Conservation (phyloP, 1,284 basidiomycete genomes). For the Boletus sp. region DNA sequence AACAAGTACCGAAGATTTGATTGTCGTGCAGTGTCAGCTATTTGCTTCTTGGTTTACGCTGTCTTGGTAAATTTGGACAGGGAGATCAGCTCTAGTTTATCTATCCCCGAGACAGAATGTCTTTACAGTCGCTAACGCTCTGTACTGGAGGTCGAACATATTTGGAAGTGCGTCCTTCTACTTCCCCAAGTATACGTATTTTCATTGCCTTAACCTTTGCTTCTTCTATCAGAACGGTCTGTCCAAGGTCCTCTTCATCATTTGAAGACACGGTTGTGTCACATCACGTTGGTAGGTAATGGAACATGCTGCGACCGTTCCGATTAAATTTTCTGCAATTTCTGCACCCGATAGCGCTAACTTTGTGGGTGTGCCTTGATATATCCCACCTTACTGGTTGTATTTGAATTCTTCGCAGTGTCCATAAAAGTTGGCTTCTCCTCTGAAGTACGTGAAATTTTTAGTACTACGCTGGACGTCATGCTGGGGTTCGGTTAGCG, state of each 20-base stretch:
- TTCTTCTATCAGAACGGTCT: not conserved
- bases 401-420: not conserved
- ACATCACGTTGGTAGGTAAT: not conserved
- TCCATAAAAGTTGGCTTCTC: not conserved
- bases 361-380: not conserved
- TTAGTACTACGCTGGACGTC: not conserved
- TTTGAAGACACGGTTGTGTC: not conserved
- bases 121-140: not conserved
- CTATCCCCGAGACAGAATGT: not conserved
- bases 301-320: not conserved
- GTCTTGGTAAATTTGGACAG: slow-evolving; percentile 7
- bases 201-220: not conserved
- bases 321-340: not conserved
- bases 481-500: not conserved
- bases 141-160: not conserved
- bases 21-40: not conserved
- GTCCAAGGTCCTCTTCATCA: not conserved
- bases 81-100: slow-evolving; percentile 2
- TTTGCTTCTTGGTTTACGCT: slow-evolving; percentile 4
- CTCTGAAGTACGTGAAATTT: not conserved
- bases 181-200: too few species aligned
- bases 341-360: not conserved
- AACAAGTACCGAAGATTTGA: not conserved
- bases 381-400: too few species aligned
- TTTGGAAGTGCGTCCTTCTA: slow-evolving; percentile 2